Evolutionary conservation across 148 eudicot species (phyloP).

Genomic region (Fagopyrum tataricum): DNA sequence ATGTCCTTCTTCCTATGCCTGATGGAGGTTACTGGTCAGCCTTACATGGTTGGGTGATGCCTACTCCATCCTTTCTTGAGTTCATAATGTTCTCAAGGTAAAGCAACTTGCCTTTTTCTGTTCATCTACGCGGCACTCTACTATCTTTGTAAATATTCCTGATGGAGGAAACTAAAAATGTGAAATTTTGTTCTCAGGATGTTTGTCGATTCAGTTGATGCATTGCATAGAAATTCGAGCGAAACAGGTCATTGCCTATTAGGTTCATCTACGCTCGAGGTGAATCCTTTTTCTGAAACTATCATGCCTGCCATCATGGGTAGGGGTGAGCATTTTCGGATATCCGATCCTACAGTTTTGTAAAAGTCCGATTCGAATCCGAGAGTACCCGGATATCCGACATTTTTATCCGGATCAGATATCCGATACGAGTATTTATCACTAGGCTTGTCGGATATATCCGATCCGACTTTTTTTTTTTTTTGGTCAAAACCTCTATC

Average conservation of each 20-base stretch:
- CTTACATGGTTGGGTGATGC: conserved; percentile 97
- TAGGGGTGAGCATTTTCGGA: no score
- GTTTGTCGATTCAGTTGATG: conserved; percentile 86
- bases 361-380: no score
- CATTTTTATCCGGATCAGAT: no score
- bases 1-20: conserved; percentile 98
- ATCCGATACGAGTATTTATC: no score
- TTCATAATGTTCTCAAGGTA: conserved; percentile 91
- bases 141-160: no score
- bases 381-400: no score
- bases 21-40: conserved; percentile 91
- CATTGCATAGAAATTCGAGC: conserved; percentile 50
- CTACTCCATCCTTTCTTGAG: conserved; percentile 93
- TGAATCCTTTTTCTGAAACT: conserved; percentile 18
- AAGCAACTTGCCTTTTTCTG: no score
- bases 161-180: background rate
- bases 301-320: no score
- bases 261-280: conserved; percentile 69
- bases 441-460: no score
- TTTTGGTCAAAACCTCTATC: background rate
- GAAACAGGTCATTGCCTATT: conserved; percentile 41
- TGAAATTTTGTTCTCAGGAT: conserved; percentile 42
- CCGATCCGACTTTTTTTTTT: no score
- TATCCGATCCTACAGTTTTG: no score
- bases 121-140: no score